Evolutionary conservation across 2,329 filamentous ascomycete species (phyloP), one percentile per base, ranked within the genome.

Genomic region (Anthostomella pinea): DNA sequence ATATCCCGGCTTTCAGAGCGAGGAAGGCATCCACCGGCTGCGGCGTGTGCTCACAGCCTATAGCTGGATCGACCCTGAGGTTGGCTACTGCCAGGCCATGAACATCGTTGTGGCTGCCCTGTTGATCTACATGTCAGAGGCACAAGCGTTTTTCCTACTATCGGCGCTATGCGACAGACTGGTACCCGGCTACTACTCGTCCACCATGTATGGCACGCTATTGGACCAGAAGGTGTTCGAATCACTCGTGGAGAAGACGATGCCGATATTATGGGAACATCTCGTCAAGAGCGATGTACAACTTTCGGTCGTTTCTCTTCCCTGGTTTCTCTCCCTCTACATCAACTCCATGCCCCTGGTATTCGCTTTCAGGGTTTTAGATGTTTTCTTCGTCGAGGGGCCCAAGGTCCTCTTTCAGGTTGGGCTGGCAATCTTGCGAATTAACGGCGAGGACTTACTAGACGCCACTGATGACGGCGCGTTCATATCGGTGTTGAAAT

Each of bases 311-410:
- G 93, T 97, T 11, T 97, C 91, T 8, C 73, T 98, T 27, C 93
- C 93, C 3, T 98, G 93, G 93, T 98, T 98, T 60, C 73, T 98
- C 38, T 97, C 91, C 5, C 74, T 98, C 13, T 98, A 97, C 66
- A 94, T 98, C 72, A 98, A 98, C 73, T 97, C 91, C 2, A 98
- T 98, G 93, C 93, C 93, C 4, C 73, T 98, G 11, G 89, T 97
- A 2, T 98, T 97, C 64, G 93, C 93, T 29, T 98, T 97, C 63
- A 79, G 93, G 38, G 93, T 98, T 31, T 67, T 98, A 45, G 93
- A 98, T 55, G 91, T 98, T 32, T 98, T 98, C 70, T 98, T 98
- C 65, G 79, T 98, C 25, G 93, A 98, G 64, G 93, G 93, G 0
- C 91, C 93, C 11, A 97, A 97, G 65, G 93, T 97, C 2, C 71